These are phyloP conservation scores for Ephemerocybe angulata DNA, from an alignment of 768 basidiomycete genomes.

Conservation along the genomic window DNA sequence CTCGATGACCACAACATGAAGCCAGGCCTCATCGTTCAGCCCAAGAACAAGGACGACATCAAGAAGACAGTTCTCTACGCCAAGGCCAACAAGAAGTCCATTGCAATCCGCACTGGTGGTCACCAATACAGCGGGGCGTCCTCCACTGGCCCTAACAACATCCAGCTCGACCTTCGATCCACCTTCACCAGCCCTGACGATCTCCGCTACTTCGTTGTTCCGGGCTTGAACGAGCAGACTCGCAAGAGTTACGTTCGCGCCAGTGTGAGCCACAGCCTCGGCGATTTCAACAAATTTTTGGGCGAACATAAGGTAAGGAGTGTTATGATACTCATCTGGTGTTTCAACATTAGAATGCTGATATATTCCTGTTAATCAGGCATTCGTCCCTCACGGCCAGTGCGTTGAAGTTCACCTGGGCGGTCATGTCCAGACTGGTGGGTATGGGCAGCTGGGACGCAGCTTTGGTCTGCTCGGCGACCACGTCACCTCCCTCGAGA, in stretches of 20 bases:
- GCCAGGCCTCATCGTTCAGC: conserved; percentile 8
- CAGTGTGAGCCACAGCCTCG: conserved; percentile 8
- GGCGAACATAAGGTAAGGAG: conserved; percentile 2
- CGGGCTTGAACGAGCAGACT: neutral
- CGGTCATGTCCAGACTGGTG: conserved; percentile 12
- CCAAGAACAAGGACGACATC: conserved; percentile 9
- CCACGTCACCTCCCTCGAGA: conserved; percentile 9
- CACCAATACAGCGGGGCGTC: conserved; percentile 15
- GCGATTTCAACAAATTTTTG: conserved; percentile 9
- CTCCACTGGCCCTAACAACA: conserved; percentile 6
- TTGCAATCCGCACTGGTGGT: conserved; percentile 13
- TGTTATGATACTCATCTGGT: neutral
- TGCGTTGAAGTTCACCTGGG: conserved; percentile 10
- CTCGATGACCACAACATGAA: conserved; percentile 6
- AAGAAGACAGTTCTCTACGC: conserved; percentile 3
- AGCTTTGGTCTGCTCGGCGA: conserved; percentile 11
- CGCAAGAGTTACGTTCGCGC: conserved; percentile 7
- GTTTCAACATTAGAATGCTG: neutral
- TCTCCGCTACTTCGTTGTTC: conserved; percentile 8
- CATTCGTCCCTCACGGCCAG: conserved; percentile 11
- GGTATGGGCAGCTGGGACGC: conserved; percentile 12
- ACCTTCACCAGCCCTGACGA: no score
- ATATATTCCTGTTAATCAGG: neutral
- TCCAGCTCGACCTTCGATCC: no score
- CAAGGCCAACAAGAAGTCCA: conserved; percentile 6